Evolutionary conservation across 345 rosid genomes (phyloP), one percentile per base, ranked within the genome.

Genomic region (Salix udensis): DNA sequence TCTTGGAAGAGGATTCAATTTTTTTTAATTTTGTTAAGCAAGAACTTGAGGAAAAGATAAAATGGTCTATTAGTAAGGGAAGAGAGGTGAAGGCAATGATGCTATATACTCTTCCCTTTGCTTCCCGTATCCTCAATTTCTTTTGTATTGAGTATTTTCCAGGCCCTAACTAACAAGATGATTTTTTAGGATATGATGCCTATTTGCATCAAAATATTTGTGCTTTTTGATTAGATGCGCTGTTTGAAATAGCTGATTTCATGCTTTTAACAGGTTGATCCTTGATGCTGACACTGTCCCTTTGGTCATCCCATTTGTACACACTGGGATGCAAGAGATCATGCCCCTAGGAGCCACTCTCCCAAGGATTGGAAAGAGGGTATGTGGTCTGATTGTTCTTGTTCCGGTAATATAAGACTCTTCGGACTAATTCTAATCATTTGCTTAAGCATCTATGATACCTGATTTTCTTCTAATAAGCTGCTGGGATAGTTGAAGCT

Each of bases 301-400:
- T 0, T 78, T 92, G 82, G 98, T 96, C 73, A 84, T 96, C 62
- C 99, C 98, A 37, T 96, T 96, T 85, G 99, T 90, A 37, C 99
- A 96, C 78, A 84, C 88, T 28, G 99, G 99, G 68, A 93, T 93
- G 98, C 98, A 96, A 37, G 97, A 96, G 36, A 84, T 96, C 78
- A 93, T 96, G 99, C 99, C 99, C 7, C 69, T 93, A 24, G 99
- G 99, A 76, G 89, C 97, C 74, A 93, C 60, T 74, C 78, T 93
- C 71, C 99, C 99, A 24, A 89, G 96, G 78, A 89, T 93, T 79
- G 99, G 98, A 76, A 93, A 92, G 75, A 91, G 88, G 73, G 99
- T 96, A 84, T 53, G 91, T 79, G 50, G 67, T 50, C 66, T 77
- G 21, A 5, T 55, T 55, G 4, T 16, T 39, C 9, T 12, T 73